A percentile compares a stretch with the other conserved stretches of the same genome.
Conservation (phyloP, 1,139 yeast species). For the Magnusiomyces suaveolens region DNA sequence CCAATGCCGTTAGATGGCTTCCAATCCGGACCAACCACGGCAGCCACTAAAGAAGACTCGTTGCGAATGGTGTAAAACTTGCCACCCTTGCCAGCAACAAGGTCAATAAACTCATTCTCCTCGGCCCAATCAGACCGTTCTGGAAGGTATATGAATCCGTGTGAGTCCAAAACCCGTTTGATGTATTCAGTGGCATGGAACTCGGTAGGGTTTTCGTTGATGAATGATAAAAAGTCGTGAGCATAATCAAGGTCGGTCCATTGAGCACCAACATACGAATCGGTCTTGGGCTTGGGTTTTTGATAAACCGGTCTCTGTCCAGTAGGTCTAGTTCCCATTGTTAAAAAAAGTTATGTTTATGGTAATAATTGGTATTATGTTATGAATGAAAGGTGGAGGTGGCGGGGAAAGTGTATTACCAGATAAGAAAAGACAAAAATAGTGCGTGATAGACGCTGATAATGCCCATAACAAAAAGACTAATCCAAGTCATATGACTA, state of each 20-base stretch:
- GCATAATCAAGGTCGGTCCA: conserved; percentile 20
- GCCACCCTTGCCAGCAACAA: conserved; percentile 32
- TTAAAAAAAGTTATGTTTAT: no score
- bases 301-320: background rate
- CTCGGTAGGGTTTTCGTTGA: conserved; percentile 80
- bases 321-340: background rate
- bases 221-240: conserved; percentile 60
- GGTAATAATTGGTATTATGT: no score
- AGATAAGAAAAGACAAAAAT: no score
- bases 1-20: conserved; percentile 57
- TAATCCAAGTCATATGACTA: no score
- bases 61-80: conserved; percentile 69
- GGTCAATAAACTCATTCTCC: conserved; percentile 8
- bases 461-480: no score
- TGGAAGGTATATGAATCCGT: conserved; percentile 53
- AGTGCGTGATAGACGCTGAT: no score
- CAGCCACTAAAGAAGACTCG: conserved; percentile 73
- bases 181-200: conserved; percentile 74
- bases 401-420: no score
- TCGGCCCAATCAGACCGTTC: conserved; percentile 66
- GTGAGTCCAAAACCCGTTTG: conserved; percentile 22
- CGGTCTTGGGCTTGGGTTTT: background rate
- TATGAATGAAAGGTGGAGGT: no score
- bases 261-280: background rate
- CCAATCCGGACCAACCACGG: conserved; percentile 57